phyloP scores from a whole-genome alignment of 495 filamentous ascomycete genomes.

The Lasiosphaeria hispida region DNA sequence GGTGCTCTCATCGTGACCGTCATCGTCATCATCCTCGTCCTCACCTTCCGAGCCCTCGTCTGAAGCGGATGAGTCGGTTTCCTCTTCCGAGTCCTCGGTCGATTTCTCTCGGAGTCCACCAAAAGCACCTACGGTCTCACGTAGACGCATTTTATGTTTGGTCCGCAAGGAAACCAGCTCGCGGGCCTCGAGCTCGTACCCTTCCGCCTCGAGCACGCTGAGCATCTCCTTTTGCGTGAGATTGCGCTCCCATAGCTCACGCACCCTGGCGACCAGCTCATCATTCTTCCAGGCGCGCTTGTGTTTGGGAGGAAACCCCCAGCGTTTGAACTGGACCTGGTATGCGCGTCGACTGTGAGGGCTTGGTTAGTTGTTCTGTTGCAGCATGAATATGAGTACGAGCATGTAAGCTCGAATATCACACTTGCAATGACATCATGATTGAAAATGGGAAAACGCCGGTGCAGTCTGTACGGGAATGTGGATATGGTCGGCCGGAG shows the following conservation, averaged over 20 bases:
- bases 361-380: slow-evolving; percentile 14
- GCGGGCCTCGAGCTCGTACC: slow-evolving; percentile 66
- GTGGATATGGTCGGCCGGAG: background rate
- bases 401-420: background rate
- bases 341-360: slow-evolving; percentile 64
- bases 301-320: slow-evolving; percentile 74
- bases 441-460: background rate
- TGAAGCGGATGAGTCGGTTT: background rate
- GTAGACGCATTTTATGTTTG: slow-evolving; percentile 62
- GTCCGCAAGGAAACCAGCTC: slow-evolving; percentile 65
- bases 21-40: slow-evolving; percentile 26
- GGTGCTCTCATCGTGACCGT: background rate
- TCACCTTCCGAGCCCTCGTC: slow-evolving; percentile 11
- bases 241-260: slow-evolving; percentile 75
- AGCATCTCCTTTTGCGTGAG: slow-evolving; percentile 70
- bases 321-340: slow-evolving; percentile 71
- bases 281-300: slow-evolving; percentile 66
- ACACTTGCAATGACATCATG: background rate
- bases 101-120: background rate
- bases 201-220: slow-evolving; percentile 60
- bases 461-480: background rate
- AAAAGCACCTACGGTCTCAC: slow-evolving; percentile 57
- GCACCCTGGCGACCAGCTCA: slow-evolving; percentile 61
- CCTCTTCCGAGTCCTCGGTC: slow-evolving; percentile 32
- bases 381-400: slow-evolving; percentile 4